A percentile compares a stretch with the other conserved stretches of the same genome.
phyloP scores from a whole-genome alignment of 2,329 filamentous ascomycete genomes.

The Sclerotinia borealis region DNA sequence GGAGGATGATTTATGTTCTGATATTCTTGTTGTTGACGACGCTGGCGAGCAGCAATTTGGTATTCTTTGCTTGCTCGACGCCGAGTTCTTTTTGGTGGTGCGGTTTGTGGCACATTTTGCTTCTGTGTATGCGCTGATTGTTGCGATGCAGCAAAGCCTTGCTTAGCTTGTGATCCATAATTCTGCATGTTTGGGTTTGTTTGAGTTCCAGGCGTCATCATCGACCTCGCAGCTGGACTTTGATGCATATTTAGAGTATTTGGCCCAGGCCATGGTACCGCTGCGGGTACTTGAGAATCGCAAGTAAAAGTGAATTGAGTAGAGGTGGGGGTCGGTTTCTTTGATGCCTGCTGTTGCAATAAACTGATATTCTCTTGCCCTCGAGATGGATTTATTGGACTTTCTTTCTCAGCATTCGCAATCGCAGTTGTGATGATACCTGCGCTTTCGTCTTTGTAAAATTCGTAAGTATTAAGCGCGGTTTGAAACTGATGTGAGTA shows the following conservation, averaged over 20 bases:
- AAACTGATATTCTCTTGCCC: constrained; percentile 76
- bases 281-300: constrained; percentile 78
- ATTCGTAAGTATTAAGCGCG: constrained; percentile 21
- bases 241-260: constrained; percentile 22
- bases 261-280: constrained; percentile 65
- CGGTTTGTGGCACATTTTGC: constrained; percentile 29
- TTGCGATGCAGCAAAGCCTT: constrained; percentile 27
- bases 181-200: constrained; percentile 29
- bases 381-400: constrained; percentile 49
- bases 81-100: constrained; percentile 53
- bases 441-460: constrained; percentile 44
- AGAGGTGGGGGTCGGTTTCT: constrained; percentile 61
- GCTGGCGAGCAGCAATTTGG: constrained; percentile 66
- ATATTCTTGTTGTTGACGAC: constrained; percentile 70
- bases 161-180: constrained; percentile 23
- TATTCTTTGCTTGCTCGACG: constrained; percentile 67
- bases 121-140: constrained; percentile 35
- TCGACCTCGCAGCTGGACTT: constrained; percentile 24
- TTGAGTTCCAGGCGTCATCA: constrained; percentile 32
- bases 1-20: constrained; percentile 72
- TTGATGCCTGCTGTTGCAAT: constrained; percentile 61
- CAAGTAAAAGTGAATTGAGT: constrained; percentile 96
- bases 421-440: constrained; percentile 95
- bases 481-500: constrained; percentile 8
- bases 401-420: constrained; percentile 69